Conservation (phyloP, 129 eudicot genomes). For the Dittrichia graveolens region DNA sequence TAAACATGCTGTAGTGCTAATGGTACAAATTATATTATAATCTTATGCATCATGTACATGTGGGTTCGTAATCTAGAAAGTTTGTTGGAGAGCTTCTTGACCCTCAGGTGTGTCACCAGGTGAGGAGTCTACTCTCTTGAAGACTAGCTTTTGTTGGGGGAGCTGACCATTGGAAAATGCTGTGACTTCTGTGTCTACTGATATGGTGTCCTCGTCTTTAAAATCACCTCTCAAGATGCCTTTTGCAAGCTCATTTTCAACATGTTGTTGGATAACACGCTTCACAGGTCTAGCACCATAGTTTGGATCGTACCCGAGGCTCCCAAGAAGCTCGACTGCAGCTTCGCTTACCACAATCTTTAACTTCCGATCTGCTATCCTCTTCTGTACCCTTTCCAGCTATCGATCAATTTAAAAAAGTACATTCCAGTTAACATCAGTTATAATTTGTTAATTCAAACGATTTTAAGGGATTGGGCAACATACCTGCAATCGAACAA, state of each 20-base stretch:
- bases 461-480: neutral
- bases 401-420: slow-evolving; percentile 28
- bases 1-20: slow-evolving; percentile 17
- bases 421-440: neutral
- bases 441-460: neutral
- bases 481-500: slow-evolving; percentile 81
- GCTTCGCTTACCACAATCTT: slow-evolving; percentile 67
- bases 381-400: slow-evolving; percentile 84
- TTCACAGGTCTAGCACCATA: slow-evolving; percentile 98
- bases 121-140: slow-evolving; percentile 43
- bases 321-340: slow-evolving; percentile 74
- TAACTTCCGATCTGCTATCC: slow-evolving; percentile 82
- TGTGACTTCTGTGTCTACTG: slow-evolving; percentile 81
- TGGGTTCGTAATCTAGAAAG: slow-evolving; percentile 17
- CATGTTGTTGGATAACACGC: slow-evolving; percentile 89
- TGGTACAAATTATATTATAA: slow-evolving; percentile 11
- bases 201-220: slow-evolving; percentile 79
- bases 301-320: slow-evolving; percentile 92
- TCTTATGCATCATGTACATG: slow-evolving; percentile 11
- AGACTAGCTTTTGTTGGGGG: slow-evolving; percentile 90
- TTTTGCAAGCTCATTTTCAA: slow-evolving; percentile 94
- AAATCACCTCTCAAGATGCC: slow-evolving; percentile 94
- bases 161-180: slow-evolving; percentile 85
- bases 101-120: slow-evolving; percentile 40
- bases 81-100: slow-evolving; percentile 48